Evolutionary conservation across 2,329 filamentous ascomycete species (phyloP), one percentile per base, ranked within the genome.

Genomic region (Pseudogymnoascus sp.): DNA sequence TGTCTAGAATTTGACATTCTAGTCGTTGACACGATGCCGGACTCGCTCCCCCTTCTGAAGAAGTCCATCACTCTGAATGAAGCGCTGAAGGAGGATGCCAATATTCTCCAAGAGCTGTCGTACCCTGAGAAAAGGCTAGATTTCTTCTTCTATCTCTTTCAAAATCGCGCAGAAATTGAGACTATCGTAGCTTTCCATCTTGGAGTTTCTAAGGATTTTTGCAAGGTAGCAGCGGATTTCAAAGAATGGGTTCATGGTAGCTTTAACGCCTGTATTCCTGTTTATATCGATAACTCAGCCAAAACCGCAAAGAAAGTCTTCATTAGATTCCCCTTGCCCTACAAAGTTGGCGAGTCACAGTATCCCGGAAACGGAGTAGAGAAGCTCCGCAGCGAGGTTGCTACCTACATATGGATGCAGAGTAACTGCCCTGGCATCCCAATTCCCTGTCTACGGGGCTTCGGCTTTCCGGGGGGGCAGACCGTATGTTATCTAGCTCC

Each of bases 261-360:
- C 63, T 77, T 75, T 64, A 78, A 77, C 64, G 67, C 74, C 59
- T 76, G 72, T 63, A 68, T 76, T 36, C 72, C 72, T 10, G 61
- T 75, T 36, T 61, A 63, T 28, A 60, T 70, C 60, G 44, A 68
- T 25, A 65, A 65, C 38, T 63, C 63, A 66, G 23, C 12, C 31
- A 66, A 67, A 56, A 61, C 21, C 16, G 12, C 6, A n/a, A 38
- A 38, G 36, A 38, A 38, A 5, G 36, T 38, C 36, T 38, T 38
- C 36, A 38, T 25, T 25, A 25, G 25, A 25, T 25, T 25, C 6
- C 25, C 25, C 6, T 25, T 25, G 25, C 25, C 25, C 4, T 25
- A 25, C 25, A 25, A 25, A 25, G 25, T 25, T 5, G 25, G 25
- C 25, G 25, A 25, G 25, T 25, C 25, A 5, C 25, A 25, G 25